Evolutionary conservation across 2,329 filamentous ascomycete species (phyloP).

Genomic region (Massarina eburnea): DNA sequence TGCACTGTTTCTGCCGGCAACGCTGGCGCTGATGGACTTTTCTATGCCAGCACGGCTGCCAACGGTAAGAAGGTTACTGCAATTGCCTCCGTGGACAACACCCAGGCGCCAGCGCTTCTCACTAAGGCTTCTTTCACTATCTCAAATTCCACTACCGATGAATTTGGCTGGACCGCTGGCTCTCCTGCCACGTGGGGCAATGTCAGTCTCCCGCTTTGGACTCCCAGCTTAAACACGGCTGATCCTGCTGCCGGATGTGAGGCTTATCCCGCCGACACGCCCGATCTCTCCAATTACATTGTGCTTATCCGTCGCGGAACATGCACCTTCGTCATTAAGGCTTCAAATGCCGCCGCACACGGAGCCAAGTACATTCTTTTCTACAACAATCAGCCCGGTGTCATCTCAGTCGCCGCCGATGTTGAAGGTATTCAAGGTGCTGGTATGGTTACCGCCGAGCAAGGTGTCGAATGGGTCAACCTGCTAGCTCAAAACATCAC

Average conservation of each 20-base stretch:
- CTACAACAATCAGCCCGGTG: conserved; percentile 54
- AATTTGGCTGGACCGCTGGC: conserved; percentile 37
- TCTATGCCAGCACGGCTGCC: conserved; percentile 48
- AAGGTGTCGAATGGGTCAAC: conserved; percentile 7
- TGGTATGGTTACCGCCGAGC: conserved; percentile 26
- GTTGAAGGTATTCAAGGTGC: conserved; percentile 6
- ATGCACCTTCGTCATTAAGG: conserved; percentile 60
- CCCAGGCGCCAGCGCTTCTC: conserved; percentile 32
- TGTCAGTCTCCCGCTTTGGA: conserved; percentile 23
- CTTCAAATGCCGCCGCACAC: conserved; percentile 52
- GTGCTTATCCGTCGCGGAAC: conserved; percentile 62
- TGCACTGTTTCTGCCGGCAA: conserved; percentile 58
- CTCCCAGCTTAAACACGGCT: conserved; percentile 52
- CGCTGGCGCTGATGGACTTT: conserved; percentile 53
- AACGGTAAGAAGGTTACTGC: conserved; percentile 47
- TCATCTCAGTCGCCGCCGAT: conserved; percentile 5
- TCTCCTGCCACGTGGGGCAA: conserved; percentile 29
- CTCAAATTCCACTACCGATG: conserved; percentile 18
- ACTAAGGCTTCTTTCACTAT: conserved; percentile 38
- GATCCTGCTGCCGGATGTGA: conserved; percentile 55
- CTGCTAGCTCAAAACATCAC: conserved; percentile 5
- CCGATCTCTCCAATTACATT: conserved; percentile 59
- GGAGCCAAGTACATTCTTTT: conserved; percentile 64
- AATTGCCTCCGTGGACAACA: conserved; percentile 48
- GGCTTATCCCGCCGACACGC: conserved; percentile 54